phyloP scores from a whole-genome alignment of 2,329 filamentous ascomycete species.

The Clonostachys rosea region DNA sequence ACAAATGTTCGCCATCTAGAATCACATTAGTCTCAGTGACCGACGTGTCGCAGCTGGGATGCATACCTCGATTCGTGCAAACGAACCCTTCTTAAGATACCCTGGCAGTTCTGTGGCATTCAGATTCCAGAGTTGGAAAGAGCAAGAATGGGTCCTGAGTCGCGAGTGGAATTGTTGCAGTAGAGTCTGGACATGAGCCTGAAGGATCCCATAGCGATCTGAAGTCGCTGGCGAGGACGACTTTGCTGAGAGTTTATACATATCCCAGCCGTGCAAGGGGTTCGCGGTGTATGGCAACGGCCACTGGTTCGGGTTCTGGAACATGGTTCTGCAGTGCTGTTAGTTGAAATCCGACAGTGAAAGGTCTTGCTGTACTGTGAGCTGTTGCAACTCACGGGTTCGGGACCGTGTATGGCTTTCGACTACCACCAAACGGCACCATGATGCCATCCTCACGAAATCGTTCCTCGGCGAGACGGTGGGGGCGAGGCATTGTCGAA shows the following conservation, averaged over 20 bases:
- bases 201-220: not conserved
- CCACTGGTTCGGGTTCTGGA: not conserved
- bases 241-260: conserved; percentile 14
- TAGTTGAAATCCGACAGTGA: not conserved
- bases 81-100: not conserved
- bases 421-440: conserved; percentile 10
- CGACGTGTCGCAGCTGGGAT: not conserved
- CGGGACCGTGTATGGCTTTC: not conserved
- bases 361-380: too few species aligned
- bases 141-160: not conserved
- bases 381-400: not conserved
- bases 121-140: not conserved
- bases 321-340: not conserved
- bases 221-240: not conserved
- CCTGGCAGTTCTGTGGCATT: not conserved
- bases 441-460: conserved; percentile 12
- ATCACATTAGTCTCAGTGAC: not conserved
- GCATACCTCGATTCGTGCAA: not conserved
- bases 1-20: not conserved
- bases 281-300: not conserved
- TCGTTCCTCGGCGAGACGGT: conserved; percentile 6
- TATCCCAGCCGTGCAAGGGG: conserved; percentile 20
- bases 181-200: not conserved
- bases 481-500: conserved; percentile 1
- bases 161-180: not conserved